Evolutionary conservation across 2,329 filamentous ascomycete species (phyloP), one percentile per base, ranked within the genome.

Genomic region (Cryphonectria naterciae): DNA sequence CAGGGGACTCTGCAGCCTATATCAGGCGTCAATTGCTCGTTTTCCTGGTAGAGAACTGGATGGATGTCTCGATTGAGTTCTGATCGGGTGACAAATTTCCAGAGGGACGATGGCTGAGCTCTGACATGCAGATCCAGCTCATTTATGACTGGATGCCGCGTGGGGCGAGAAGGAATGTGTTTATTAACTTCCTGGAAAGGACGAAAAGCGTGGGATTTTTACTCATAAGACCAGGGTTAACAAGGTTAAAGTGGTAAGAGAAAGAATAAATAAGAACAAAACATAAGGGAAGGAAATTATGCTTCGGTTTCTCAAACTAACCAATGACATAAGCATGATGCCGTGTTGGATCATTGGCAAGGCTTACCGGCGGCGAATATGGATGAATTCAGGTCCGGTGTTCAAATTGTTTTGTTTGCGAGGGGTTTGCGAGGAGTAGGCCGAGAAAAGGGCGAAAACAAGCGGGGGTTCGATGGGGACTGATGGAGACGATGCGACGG

Each of bases 41-140:
- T 28, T 17, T 5, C 52, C 49, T 13, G 1, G 52, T 17, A 15
- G 25, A 28, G n/a, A 56, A 11, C 37, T 11, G 11, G 25, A 28
- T 13, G n/a, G 46, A 49, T 28, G n/a, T 56, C 52, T 28, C 11
- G 22, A 54, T 25, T 49, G 22, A 15, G 49, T n/a, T 10, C 25
- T 54, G 52, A 28, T 28, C 22, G n/a, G 8, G 52, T 56, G 52
- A 56, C 52, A 56, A 56, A 56, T 56, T 56, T 15, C n/a, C 52
- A 56, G 13, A 56, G 52, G 52, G 52, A 28, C n/a, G 52, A 56
- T 56, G 52, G 52, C 52, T 56, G 52, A 28, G 52, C 52, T 56
- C 52, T 56, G 25, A 56, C 52, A 56, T 56, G 49, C 49, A 54
- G n/a, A 10, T 25, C 5, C 49, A 54, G 49, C 49, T 25, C n/a